These are phyloP conservation scores for Colletotrichum phormii DNA, from an alignment of 2,329 filamentous ascomycete genomes.

Conservation along the genomic window DNA sequence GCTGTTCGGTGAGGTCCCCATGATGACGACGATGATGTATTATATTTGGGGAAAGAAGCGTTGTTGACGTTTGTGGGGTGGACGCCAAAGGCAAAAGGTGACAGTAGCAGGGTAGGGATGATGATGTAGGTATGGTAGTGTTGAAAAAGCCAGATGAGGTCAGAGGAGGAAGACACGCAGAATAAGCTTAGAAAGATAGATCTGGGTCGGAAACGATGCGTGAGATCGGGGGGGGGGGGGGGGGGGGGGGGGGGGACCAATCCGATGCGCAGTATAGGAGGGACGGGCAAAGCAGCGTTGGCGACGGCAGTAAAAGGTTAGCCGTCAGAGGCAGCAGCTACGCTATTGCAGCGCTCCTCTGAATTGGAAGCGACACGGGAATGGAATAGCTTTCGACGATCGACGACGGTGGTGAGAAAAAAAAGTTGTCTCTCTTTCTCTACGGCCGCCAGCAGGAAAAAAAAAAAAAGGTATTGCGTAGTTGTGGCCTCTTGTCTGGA, in stretches of 20 bases:
- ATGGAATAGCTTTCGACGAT: constrained; percentile 33
- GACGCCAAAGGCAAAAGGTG: constrained; percentile 39
- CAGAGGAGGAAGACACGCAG: constrained; percentile 45
- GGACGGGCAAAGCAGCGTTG: not conserved
- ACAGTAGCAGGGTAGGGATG: constrained; percentile 37
- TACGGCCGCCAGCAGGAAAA: not conserved
- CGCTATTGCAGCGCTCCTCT: constrained; percentile 37
- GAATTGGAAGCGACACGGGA: constrained; percentile 29
- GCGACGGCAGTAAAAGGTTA: constrained; percentile 1
- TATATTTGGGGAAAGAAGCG: constrained; percentile 48
- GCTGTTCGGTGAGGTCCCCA: constrained; percentile 58
- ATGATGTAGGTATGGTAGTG: constrained; percentile 30
- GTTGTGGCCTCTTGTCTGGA: constrained; percentile 19
- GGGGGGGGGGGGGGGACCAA: too few species aligned
- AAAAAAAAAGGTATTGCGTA: constrained; percentile 15
- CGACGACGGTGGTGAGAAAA: constrained; percentile 20
- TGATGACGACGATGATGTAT: constrained; percentile 61
- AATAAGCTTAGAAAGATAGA: constrained; percentile 18
- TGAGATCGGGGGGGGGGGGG: not conserved
- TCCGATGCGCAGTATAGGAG: not conserved
- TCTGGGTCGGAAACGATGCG: constrained; percentile 5
- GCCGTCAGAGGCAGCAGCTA: constrained; percentile 36
- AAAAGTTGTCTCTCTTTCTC: constrained; percentile 5
- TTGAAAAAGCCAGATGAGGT: constrained; percentile 51
- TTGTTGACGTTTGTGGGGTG: constrained; percentile 44